phyloP scores from a whole-genome alignment of 306 rosid species.

The Cyclanthera cordifolia region DNA sequence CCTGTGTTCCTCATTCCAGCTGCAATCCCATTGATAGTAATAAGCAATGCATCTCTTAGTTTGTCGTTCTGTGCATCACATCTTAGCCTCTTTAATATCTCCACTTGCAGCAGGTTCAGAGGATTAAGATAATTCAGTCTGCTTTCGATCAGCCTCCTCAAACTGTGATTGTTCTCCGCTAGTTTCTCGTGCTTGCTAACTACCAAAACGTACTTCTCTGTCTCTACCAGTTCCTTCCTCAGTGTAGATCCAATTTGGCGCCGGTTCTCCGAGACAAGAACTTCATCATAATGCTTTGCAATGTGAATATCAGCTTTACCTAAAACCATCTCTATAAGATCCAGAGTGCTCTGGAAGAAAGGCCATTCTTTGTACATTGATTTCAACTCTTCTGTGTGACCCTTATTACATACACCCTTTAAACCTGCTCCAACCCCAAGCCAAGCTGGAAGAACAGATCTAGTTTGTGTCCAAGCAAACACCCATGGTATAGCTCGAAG shows the following conservation, averaged over 20 bases:
- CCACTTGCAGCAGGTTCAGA: slow-evolving; percentile 84
- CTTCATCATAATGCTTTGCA: slow-evolving; percentile 90
- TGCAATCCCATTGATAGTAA: slow-evolving; percentile 85
- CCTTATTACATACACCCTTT: slow-evolving; percentile 63
- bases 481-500: slow-evolving; percentile 94
- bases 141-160: slow-evolving; percentile 81
- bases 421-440: slow-evolving; percentile 94
- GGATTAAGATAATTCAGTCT: slow-evolving; percentile 89
- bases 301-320: slow-evolving; percentile 83
- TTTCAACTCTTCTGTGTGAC: slow-evolving; percentile 64
- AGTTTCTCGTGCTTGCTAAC: slow-evolving; percentile 78
- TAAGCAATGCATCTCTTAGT: slow-evolving; percentile 83
- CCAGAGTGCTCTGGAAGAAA: slow-evolving; percentile 72
- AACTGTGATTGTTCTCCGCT: slow-evolving; percentile 58
- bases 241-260: slow-evolving; percentile 49
- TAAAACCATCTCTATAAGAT: slow-evolving; percentile 89
- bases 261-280: slow-evolving; percentile 62
- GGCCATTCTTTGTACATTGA: slow-evolving; percentile 93
- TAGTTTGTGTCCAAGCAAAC: slow-evolving; percentile 96
- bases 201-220: slow-evolving; percentile 57
- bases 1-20: slow-evolving; percentile 98
- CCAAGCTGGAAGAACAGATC: slow-evolving; percentile 94
- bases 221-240: slow-evolving; percentile 47
- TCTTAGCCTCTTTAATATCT: slow-evolving; percentile 74
- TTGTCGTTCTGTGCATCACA: slow-evolving; percentile 54